Evolutionary conservation across 352 stramenopile species (phyloP), one percentile per base, ranked within the genome.

Genomic region (Globisporangium middletonii): DNA sequence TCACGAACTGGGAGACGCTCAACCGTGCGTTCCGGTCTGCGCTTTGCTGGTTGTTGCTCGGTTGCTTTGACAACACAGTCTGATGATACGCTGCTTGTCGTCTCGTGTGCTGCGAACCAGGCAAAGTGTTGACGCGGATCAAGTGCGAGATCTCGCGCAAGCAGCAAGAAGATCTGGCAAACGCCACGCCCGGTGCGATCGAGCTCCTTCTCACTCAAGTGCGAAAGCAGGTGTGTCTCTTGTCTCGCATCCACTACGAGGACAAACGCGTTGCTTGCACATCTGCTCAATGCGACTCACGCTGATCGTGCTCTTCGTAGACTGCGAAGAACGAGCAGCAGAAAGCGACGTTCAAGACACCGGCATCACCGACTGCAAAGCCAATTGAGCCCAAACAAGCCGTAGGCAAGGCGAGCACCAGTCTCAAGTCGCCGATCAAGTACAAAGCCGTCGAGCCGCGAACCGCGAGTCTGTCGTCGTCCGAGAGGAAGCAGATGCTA

Each of bases 1-100:
- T 77, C 30, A 60, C 59, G 47, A 85, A 85, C 65, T 85, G 75
- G 75, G 75, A 85, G 44, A 69, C 69, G 4, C 62, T 85, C 18
- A 85, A 85, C 23, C 71, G 75, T 84, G 50, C 41, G 75, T 53
- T 30, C 5, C 23, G 8, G 11, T 11, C n/a, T 38, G 54, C 41
- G 18, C 13, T 4, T 6, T 46, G 11, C 12, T 18, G 4, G 12
- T 19, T 16, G 6, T n/a, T 27, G 33, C 7, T 30, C 12, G 2
- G 18, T 3, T 19, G 30, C 44, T 33, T 1, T 16, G 16, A 6
- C n/a, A 30, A 4, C 8, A 30, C 15, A 43, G 12, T 28, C 6
- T 45, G 50, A 45, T 18, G 12, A 18, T 27, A 35, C 7, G 41
- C 3, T 46, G 5, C 18, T 37, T 16, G 9, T 37, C 16, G 7